Evolutionary conservation across 2,329 filamentous ascomycete species (phyloP).

Genomic region (Hypocreales sp.): DNA sequence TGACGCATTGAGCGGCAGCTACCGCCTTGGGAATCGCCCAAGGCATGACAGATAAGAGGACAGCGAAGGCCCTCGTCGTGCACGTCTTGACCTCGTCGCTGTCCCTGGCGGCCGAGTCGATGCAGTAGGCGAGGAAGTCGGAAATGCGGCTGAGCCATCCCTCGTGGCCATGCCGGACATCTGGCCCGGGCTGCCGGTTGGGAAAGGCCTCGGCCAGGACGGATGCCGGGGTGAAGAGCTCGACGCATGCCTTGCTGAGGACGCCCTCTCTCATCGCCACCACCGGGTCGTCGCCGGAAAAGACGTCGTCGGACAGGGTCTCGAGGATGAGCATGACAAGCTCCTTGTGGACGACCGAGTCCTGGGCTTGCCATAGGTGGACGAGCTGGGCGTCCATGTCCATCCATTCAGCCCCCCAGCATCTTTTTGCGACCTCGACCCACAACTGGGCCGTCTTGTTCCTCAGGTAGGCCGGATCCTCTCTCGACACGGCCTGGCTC

Average conservation of each 20-base stretch:
- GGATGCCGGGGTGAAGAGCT: slow-evolving; percentile 72
- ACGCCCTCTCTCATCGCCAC: slow-evolving; percentile 70
- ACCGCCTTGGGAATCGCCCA: slow-evolving; percentile 84
- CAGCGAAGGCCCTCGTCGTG: slow-evolving; percentile 60
- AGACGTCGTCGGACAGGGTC: slow-evolving; percentile 85
- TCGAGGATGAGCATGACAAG: slow-evolving; percentile 81
- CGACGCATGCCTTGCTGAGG: slow-evolving; percentile 78
- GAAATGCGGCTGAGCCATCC: slow-evolving; percentile 78
- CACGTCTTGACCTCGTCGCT: slow-evolving; percentile 54
- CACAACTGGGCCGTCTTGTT: slow-evolving; percentile 93
- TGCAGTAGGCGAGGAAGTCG: slow-evolving; percentile 56
- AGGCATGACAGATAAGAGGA: slow-evolving; percentile 63
- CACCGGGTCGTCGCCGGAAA: slow-evolving; percentile 76
- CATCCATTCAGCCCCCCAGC: slow-evolving; percentile 86
- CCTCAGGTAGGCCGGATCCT: slow-evolving; percentile 68
- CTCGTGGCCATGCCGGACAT: slow-evolving; percentile 62
- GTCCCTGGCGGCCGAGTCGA: slow-evolving; percentile 47
- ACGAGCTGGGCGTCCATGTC: slow-evolving; percentile 82
- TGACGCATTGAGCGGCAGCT: slow-evolving; percentile 52
- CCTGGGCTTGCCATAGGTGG: slow-evolving; percentile 61
- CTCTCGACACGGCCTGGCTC: slow-evolving; percentile 50
- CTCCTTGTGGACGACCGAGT: slow-evolving; percentile 55
- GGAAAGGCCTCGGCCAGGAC: slow-evolving; percentile 66
- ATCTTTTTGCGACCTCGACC: slow-evolving; percentile 87
- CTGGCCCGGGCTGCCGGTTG: slow-evolving; percentile 49